Conservation (phyloP, 2,329 filamentous ascomycete species). For the Diaporthe citri region DNA sequence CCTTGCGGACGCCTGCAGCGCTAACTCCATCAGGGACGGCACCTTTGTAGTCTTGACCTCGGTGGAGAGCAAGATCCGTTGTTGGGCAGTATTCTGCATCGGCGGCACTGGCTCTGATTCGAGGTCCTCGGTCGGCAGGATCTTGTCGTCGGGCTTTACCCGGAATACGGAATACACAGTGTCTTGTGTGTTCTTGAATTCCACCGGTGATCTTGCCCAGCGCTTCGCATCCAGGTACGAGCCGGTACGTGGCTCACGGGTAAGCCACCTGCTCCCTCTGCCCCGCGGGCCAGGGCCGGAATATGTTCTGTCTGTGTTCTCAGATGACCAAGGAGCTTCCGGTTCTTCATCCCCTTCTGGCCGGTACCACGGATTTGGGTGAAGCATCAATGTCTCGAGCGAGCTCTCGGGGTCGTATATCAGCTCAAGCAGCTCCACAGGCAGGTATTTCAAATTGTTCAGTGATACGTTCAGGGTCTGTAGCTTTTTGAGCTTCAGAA, state of each 20-base stretch:
- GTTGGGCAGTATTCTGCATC: slow-evolving; percentile 7
- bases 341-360: slow-evolving; percentile 36
- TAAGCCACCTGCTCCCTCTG: slow-evolving; percentile 35
- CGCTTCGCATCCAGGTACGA: slow-evolving; percentile 25
- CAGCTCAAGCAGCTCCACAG: slow-evolving; percentile 72
- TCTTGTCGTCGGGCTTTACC: slow-evolving; percentile 35
- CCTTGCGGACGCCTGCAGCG: slow-evolving; percentile 60
- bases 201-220: slow-evolving; percentile 46
- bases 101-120: not conserved
- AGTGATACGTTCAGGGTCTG: slow-evolving; percentile 74
- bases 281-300: slow-evolving; percentile 24
- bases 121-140: slow-evolving; percentile 40
- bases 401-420: slow-evolving; percentile 56
- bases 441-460: slow-evolving; percentile 72
- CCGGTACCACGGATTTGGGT: slow-evolving; percentile 73
- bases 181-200: slow-evolving; percentile 46
- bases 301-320: slow-evolving; percentile 26
- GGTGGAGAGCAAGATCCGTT: slow-evolving; percentile 4
- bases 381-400: slow-evolving; percentile 66
- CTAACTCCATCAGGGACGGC: slow-evolving; percentile 64
- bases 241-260: not conserved
- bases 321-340: slow-evolving; percentile 35
- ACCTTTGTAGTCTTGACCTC: slow-evolving; percentile 47
- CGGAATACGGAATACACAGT: slow-evolving; percentile 44
- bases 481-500: slow-evolving; percentile 70